Evolutionary conservation across 108 stramenopile species (phyloP).

Genomic region (Stephanodiscus triporus): DNA sequence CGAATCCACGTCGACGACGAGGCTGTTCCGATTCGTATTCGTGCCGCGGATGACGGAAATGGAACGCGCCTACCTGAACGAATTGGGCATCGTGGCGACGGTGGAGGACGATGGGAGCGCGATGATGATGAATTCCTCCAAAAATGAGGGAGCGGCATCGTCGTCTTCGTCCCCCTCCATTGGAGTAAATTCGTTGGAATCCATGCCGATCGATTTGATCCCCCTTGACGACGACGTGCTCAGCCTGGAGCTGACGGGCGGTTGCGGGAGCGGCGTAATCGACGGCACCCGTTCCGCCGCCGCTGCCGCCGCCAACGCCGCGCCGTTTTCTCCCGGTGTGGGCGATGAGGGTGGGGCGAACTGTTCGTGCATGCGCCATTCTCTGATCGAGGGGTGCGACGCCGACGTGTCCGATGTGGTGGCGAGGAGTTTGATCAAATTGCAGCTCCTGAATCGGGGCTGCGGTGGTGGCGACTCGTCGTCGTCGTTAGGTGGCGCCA

Average conservation of each 20-base stretch:
- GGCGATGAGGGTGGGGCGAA: conserved; percentile 15
- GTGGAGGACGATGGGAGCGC: conserved; percentile 10
- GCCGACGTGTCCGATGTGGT: conserved; percentile 61
- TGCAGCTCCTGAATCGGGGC: conserved; percentile 60
- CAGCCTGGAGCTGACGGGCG: conserved; percentile 46
- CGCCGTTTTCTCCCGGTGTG: neutral
- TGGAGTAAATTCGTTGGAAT: conserved; percentile 29
- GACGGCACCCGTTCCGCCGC: neutral
- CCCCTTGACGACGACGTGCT: conserved; percentile 51
- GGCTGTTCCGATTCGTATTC: conserved; percentile 44
- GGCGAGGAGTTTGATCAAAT: conserved; percentile 70
- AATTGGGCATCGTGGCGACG: conserved; percentile 36
- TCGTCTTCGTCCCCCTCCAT: neutral
- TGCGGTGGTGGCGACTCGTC: neutral
- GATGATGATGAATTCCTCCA: neutral
- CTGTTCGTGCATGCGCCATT: conserved; percentile 39
- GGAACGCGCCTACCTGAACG: conserved; percentile 35
- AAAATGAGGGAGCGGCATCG: neutral
- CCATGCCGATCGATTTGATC: conserved; percentile 46
- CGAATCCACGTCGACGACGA: neutral
- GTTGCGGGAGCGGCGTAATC: conserved; percentile 1
- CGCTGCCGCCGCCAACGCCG: neutral
- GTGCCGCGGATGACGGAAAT: conserved; percentile 43
- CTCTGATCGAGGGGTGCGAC: conserved; percentile 66
- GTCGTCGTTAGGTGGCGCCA: conserved; percentile 58